Percentiles rank a stretch among this genome's conserved stretches.
Evolutionary conservation across 805 yeast genomes (phyloP).

Genomic region (Wickerhamiella parazyma): DNA sequence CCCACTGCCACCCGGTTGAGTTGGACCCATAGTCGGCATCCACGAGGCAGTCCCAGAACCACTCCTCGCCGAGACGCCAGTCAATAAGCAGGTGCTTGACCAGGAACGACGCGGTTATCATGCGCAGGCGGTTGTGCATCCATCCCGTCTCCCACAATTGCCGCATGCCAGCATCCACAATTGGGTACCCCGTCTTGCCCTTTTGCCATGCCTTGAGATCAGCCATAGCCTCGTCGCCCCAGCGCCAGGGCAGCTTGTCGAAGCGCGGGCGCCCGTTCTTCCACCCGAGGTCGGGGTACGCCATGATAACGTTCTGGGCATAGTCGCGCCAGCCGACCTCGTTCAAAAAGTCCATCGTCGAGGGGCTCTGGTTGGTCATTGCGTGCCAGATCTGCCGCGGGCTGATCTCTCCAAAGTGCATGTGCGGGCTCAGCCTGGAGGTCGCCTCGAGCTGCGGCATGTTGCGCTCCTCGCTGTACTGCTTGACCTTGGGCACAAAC

Average conservation of each 20-base stretch:
- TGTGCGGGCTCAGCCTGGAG: conserved; percentile 32
- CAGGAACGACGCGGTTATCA: conserved; percentile 38
- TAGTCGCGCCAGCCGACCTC: conserved; percentile 50
- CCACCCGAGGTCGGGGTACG: conserved; percentile 32
- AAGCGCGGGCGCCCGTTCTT: conserved; percentile 32
- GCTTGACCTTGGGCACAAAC: conserved; percentile 16
- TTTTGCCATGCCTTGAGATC: conserved; percentile 33
- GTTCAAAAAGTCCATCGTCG: conserved; percentile 34
- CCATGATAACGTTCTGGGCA: conserved; percentile 35
- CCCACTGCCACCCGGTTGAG: conserved; percentile 5
- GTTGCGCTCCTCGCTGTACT: conserved; percentile 28
- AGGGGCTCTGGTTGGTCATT: conserved; percentile 24
- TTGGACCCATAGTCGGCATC: conserved; percentile 8
- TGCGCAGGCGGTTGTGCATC: conserved; percentile 40
- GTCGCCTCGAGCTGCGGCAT: conserved; percentile 24
- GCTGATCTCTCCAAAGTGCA: conserved; percentile 33
- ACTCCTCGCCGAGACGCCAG: conserved; percentile 4
- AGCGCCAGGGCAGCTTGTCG: conserved; percentile 3
- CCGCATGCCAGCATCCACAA: conserved; percentile 47
- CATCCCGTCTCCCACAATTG: conserved; percentile 39
- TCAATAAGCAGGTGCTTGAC: conserved; percentile 6
- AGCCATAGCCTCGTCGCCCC: not conserved
- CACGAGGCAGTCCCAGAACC: conserved; percentile 7
- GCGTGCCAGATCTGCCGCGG: conserved; percentile 22
- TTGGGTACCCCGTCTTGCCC: conserved; percentile 43